A percentile compares a stretch with the other conserved stretches of the same genome.
Conservation (phyloP, 2,329 filamentous ascomycete genomes). For the Fusarium annulatum region DNA sequence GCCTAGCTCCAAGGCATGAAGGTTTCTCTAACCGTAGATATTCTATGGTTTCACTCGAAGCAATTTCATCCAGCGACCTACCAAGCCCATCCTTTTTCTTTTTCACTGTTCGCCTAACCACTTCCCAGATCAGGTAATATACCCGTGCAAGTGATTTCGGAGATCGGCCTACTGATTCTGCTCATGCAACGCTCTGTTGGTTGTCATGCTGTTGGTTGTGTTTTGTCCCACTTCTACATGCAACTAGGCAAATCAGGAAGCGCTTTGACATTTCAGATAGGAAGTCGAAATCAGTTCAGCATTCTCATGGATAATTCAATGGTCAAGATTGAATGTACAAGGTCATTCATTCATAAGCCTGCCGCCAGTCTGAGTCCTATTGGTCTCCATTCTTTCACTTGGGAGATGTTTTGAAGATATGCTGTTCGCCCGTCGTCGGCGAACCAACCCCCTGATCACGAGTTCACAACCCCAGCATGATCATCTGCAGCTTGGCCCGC, state of each 20-base stretch:
- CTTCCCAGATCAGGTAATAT: accelerated
- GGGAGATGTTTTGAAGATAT: neutral
- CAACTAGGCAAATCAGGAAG: constrained; percentile 3
- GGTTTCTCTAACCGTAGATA: neutral
- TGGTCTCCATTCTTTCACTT: accelerated
- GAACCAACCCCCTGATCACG: neutral
- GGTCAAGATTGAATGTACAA: neutral
- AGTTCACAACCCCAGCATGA: neutral
- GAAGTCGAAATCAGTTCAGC: neutral
- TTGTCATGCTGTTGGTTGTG: constrained; percentile 10
- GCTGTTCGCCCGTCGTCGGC: neutral
- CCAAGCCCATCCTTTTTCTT: neutral
- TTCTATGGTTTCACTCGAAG: neutral
- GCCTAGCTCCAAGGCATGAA: neutral
- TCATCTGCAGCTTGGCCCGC: neutral
- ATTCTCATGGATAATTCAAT: neutral
- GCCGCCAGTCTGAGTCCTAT: neutral
- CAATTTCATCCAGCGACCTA: neutral
- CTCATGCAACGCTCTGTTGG: constrained; percentile 4
- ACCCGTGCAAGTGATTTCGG: accelerated
- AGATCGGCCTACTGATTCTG: neutral
- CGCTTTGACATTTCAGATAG: neutral
- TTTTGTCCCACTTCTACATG: constrained; percentile 10
- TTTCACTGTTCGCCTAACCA: neutral
- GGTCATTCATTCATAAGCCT: accelerated